Conservation (phyloP, 2,329 filamentous ascomycete genomes). For the Xylariaceae sp. region DNA sequence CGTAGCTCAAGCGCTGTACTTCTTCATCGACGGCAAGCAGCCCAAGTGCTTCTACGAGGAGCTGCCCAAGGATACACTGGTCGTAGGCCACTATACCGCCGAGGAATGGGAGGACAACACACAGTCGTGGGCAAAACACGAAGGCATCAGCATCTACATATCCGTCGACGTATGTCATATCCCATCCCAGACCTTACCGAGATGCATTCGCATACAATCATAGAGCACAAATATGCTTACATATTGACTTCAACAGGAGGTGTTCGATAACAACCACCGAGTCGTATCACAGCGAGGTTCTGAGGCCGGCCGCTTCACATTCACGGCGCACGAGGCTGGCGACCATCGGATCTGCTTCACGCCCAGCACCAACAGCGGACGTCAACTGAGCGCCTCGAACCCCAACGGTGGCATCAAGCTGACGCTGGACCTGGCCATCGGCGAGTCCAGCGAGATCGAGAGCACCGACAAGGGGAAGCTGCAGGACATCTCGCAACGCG, state of each 20-base stretch:
- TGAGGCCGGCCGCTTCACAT: slow-evolving; percentile 80
- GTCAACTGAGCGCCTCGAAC: slow-evolving; percentile 59
- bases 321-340: slow-evolving; percentile 89
- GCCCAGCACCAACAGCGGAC: slow-evolving; percentile 66
- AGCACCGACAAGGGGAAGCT: slow-evolving; percentile 91
- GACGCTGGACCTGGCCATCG: slow-evolving; percentile 84
- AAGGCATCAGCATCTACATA: slow-evolving; percentile 76
- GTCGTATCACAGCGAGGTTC: slow-evolving; percentile 81
- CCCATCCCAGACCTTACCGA: background rate
- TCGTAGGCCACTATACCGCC: slow-evolving; percentile 86
- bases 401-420: slow-evolving; percentile 75
- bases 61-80: slow-evolving; percentile 91
- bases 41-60: slow-evolving; percentile 99
- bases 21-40: slow-evolving; percentile 81
- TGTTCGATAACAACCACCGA: slow-evolving; percentile 96
- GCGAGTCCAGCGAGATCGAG: slow-evolving; percentile 90
- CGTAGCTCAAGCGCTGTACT: slow-evolving; percentile 78
- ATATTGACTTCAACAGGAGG: slow-evolving; percentile 50
- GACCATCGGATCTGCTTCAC: slow-evolving; percentile 95
- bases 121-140: slow-evolving; percentile 64
- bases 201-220: background rate
- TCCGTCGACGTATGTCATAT: slow-evolving; percentile 66
- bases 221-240: background rate
- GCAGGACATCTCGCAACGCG: slow-evolving; percentile 77
- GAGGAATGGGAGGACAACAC: slow-evolving; percentile 73